phyloP scores from a whole-genome alignment of 768 basidiomycete species.

The Mycena capillaripes region DNA sequence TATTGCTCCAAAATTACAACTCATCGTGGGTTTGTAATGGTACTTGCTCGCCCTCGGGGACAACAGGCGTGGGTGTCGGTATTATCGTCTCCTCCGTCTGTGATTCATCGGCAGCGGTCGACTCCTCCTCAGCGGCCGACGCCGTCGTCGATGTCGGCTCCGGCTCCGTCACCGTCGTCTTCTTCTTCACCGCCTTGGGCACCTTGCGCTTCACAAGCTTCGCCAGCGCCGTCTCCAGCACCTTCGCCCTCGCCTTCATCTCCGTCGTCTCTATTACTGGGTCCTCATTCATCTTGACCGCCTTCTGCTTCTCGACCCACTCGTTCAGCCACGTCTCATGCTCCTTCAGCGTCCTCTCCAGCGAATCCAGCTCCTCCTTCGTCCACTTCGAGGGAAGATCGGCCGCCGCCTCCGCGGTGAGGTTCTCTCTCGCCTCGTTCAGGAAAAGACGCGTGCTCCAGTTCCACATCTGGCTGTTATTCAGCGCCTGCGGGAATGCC shows the following conservation, averaged over 20 bases:
- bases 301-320: conserved; percentile 87
- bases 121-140: conserved; percentile 29
- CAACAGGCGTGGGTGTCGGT: conserved; percentile 29
- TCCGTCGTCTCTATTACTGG: conserved; percentile 90
- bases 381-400: conserved; percentile 87
- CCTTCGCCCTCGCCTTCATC: conserved; percentile 87
- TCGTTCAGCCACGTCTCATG: conserved; percentile 89
- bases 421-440: conserved; percentile 79
- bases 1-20: conserved; percentile 28
- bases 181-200: conserved; percentile 73
- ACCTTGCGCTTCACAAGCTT: conserved; percentile 77
- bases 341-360: conserved; percentile 83
- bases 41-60: conserved; percentile 23
- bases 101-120: conserved; percentile 38
- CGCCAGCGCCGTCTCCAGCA: conserved; percentile 81
- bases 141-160: conserved; percentile 41
- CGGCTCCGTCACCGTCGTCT: conserved; percentile 46
- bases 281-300: conserved; percentile 79
- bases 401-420: conserved; percentile 72
- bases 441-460: conserved; percentile 93
- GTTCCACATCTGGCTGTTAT: conserved; percentile 89
- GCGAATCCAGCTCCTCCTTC: conserved; percentile 82
- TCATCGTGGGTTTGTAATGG: conserved; percentile 31
- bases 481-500: conserved; percentile 86
- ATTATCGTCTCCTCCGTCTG: conserved; percentile 26